A percentile compares a stretch with the other conserved stretches of the same genome.
These are phyloP conservation scores for Cynara cardunculus DNA, from an alignment of 129 eudicot species.

Conservation along the genomic window DNA sequence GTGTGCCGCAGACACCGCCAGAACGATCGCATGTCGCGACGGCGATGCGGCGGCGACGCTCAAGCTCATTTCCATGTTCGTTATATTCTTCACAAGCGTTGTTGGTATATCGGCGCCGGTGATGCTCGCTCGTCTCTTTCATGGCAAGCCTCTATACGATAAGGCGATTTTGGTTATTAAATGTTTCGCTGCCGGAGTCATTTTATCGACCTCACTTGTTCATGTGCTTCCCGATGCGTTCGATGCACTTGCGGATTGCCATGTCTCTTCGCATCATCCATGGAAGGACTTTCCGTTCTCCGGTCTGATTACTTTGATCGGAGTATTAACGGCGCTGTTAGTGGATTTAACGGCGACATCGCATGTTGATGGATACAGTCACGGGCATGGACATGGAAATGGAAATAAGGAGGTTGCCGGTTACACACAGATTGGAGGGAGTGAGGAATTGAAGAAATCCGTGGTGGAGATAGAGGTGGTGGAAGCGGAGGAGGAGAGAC, in stretches of 20 bases:
- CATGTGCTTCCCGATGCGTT: constrained; percentile 84
- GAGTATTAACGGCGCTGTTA: constrained; percentile 55
- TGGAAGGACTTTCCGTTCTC: constrained; percentile 83
- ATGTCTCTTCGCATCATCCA: constrained; percentile 57
- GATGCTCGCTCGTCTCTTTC: constrained; percentile 54
- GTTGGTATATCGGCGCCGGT: constrained; percentile 62
- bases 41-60: constrained; percentile 57
- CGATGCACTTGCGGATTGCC: constrained; percentile 62
- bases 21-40: constrained; percentile 54
- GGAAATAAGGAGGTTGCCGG: constrained; percentile 16
- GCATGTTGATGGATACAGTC: constrained; percentile 46
- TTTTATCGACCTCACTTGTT: constrained; percentile 69
- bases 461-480: constrained; percentile 23
- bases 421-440: constrained; percentile 31
- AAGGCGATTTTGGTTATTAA: constrained; percentile 57
- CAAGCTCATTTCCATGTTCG: constrained; percentile 45
- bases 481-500: constrained; percentile 21
- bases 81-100: constrained; percentile 59
- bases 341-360: constrained; percentile 71
- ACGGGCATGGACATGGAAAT: constrained; percentile 28
- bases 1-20: constrained; percentile 41
- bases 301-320: constrained; percentile 56
- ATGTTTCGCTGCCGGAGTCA: constrained; percentile 90
- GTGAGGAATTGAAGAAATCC: constrained; percentile 35
- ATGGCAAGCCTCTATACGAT: constrained; percentile 59